Percentiles rank a stretch among this genome's conserved stretches.
phyloP scores from a whole-genome alignment of 1,139 yeast genomes.

The Taiozyma sp. region DNA sequence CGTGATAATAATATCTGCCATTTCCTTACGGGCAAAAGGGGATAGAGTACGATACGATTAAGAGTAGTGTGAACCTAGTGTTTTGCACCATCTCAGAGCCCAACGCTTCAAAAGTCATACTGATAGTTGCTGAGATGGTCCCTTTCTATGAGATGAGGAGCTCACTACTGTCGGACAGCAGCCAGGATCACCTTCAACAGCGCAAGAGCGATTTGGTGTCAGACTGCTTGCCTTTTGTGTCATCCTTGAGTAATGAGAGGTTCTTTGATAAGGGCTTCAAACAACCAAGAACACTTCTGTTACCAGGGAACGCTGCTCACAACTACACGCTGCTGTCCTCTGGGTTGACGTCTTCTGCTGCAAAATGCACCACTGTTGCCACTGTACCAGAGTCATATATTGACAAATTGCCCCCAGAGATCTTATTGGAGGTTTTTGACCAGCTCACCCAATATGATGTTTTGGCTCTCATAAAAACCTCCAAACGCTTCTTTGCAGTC shows the following conservation, averaged over 20 bases:
- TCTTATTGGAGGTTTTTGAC: conserved; percentile 30
- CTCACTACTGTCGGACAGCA: background rate
- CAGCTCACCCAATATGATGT: conserved; percentile 39
- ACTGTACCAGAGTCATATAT: conserved; percentile 2
- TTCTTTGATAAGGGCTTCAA: background rate
- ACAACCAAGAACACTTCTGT: background rate
- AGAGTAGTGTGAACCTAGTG: background rate
- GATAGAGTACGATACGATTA: background rate
- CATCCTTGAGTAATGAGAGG: conserved; percentile 4
- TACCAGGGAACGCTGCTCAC: background rate
- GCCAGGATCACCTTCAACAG: background rate
- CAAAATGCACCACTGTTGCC: background rate
- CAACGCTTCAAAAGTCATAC: background rate
- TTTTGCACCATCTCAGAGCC: background rate
- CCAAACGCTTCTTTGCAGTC: conserved; percentile 28
- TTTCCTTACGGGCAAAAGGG: background rate
- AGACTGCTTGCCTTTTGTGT: conserved; percentile 17
- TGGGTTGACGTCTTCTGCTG: background rate
- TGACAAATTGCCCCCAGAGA: conserved; percentile 33
- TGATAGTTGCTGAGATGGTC: background rate
- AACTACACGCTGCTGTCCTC: background rate
- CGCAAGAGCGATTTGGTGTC: conserved; percentile 8
- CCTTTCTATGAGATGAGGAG: background rate
- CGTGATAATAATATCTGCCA: no score
- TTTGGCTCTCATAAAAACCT: conserved; percentile 31